Evolutionary conservation across 305 asterid species (phyloP).

Genomic region (Fraxinus xanthoxyloides): DNA sequence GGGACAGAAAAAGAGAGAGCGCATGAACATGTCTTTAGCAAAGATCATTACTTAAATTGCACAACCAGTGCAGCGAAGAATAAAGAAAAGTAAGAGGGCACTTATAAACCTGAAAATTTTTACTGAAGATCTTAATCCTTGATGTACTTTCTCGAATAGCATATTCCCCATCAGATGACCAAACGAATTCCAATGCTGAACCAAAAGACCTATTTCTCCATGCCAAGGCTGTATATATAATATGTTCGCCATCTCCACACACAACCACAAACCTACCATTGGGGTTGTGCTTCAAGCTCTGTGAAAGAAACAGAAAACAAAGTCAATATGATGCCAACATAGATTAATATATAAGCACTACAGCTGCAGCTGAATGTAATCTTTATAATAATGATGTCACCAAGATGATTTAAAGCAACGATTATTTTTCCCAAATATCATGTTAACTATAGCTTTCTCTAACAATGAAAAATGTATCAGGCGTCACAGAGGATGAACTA

Average conservation of each 20-base stretch:
- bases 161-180: conserved; percentile 94
- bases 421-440: neutral
- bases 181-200: conserved; percentile 83
- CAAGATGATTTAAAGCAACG: conserved; percentile 6
- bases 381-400: conserved; percentile 1
- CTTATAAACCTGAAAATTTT: conserved; percentile 65
- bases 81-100: conserved; percentile 12
- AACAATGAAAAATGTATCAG: conserved; percentile 8
- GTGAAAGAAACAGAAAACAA: conserved; percentile 20
- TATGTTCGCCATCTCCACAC: conserved; percentile 91
- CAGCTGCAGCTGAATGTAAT: neutral
- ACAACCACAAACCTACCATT: conserved; percentile 93
- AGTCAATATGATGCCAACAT: conserved; percentile 17
- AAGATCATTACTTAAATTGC: neutral
- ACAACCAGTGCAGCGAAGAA: neutral
- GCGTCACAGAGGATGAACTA: neutral
- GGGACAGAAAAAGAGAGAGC: neutral
- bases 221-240: conserved; percentile 92
- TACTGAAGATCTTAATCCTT: conserved; percentile 71
- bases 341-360: neutral
- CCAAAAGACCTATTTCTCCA: conserved; percentile 98
- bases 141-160: conserved; percentile 96
- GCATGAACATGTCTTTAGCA: neutral
- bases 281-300: conserved; percentile 95
- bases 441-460: conserved; percentile 4